Percentiles rank a stretch among this genome's conserved stretches.
phyloP scores from a whole-genome alignment of 192 early-diverging fungal species.

The Entomortierella lignicola region DNA sequence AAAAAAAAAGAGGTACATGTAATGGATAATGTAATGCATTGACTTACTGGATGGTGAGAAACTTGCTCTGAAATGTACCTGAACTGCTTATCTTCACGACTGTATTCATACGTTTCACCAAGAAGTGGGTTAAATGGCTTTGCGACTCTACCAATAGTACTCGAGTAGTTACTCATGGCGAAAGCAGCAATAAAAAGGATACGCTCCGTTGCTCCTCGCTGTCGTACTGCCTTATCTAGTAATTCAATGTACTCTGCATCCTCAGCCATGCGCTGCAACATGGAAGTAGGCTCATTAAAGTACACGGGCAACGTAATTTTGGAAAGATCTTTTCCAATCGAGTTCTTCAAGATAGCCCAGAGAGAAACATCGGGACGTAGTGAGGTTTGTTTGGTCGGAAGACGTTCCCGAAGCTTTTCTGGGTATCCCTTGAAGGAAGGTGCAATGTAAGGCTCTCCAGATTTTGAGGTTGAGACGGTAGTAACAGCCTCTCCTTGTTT shows the following conservation, averaged over 20 bases:
- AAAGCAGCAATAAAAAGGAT: slow-evolving; percentile 87
- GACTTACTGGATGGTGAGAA: slow-evolving; percentile 83
- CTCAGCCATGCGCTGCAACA: slow-evolving; percentile 89
- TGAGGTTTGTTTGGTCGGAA: slow-evolving; percentile 63
- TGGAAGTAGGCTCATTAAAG: slow-evolving; percentile 90
- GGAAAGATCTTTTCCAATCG: slow-evolving; percentile 88
- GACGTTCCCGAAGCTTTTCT: slow-evolving; percentile 48
- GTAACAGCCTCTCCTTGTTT: neutral
- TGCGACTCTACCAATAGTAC: slow-evolving; percentile 80
- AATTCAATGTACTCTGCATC: slow-evolving; percentile 89
- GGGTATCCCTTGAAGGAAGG: slow-evolving; percentile 59
- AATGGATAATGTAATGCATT: no score
- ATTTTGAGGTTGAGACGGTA: neutral
- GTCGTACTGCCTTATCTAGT: slow-evolving; percentile 77
- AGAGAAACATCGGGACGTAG: slow-evolving; percentile 76
- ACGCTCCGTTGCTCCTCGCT: slow-evolving; percentile 67
- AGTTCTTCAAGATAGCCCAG: slow-evolving; percentile 90
- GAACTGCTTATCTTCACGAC: slow-evolving; percentile 80
- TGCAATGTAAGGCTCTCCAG: slow-evolving; percentile 34
- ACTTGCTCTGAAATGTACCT: slow-evolving; percentile 91
- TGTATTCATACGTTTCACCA: slow-evolving; percentile 92
- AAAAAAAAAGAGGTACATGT: neutral
- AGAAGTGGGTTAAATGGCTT: slow-evolving; percentile 94
- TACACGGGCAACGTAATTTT: slow-evolving; percentile 89
- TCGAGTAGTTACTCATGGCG: slow-evolving; percentile 90